Base-by-base conservation (phyloP, 2,329 filamentous ascomycete genomes). In the Fusarium newnesense region DNA sequence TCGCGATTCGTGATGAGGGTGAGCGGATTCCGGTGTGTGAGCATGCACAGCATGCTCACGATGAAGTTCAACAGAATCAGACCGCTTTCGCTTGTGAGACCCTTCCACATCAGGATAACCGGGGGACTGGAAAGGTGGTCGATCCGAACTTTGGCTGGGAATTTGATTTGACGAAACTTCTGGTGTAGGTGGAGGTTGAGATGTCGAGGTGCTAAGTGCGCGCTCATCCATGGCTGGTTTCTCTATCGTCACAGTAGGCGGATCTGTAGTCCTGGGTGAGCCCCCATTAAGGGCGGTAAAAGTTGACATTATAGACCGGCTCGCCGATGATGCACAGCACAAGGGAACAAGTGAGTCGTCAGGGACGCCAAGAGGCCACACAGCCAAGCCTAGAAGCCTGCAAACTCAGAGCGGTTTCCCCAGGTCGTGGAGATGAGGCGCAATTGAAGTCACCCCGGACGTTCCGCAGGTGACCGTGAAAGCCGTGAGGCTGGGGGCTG, bases 61-160 rank as follows among this genome's bases (percentile, higher is more conserved):
- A 60, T 82, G 79, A 11, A 79, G 80, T 63, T 91, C 91, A 42
- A 85, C 80, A 10, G 92, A 93, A 50, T 86, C 83, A 11, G 93
- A 94, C 68, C 93, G 89, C 81, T 94, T 96, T 77, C 90, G 89
- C 81, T 92, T 92, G 75, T 90, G 87, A 24, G 87, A 82, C 21
- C 77, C 79, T 40, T 91, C 87, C n/a, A 79, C 77, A 37, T 87
- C 84, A 10, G 84, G 73, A 75, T 86, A 85, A 42, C 72, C 73
- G 49, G 83, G 74, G 4, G 84, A 77, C 57, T 83, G 82, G 69
- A 84, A 84, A 21, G 83, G 76, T 40, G 83, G 78, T 60, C 85
- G 81, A 8, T 88, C 87, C 44, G 80, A 75, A 50, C 78, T 81
- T 26, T 84, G 79, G 9, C 76, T 79, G 36, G 84, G 78, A 83